These are phyloP conservation scores for Borealophlyctis nickersoniae DNA, from an alignment of 192 early-diverging fungal species.

Conservation along the genomic window DNA sequence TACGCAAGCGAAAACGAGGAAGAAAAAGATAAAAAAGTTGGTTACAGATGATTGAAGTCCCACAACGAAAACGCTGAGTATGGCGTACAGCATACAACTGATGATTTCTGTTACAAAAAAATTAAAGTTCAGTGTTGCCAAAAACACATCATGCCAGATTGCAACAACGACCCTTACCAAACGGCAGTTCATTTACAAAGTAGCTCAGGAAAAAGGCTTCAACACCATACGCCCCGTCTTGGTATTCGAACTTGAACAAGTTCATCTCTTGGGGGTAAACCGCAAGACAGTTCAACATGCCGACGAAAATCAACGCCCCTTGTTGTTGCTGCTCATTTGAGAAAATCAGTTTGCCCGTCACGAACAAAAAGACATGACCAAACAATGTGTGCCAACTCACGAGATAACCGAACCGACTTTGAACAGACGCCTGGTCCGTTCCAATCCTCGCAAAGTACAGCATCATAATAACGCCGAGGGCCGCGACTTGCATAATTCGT, in stretches of 20 bases:
- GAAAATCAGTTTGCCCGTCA: too few relatives aligned
- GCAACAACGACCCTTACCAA: constrained; percentile 9
- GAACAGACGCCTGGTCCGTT: constrained; percentile 30
- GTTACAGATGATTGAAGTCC: constrained; percentile 19
- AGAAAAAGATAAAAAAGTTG: constrained; percentile 31
- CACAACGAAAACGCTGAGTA: constrained; percentile 22
- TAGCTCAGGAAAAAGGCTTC: constrained; percentile 38
- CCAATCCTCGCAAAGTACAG: constrained; percentile 34
- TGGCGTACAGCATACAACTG: constrained; percentile 24
- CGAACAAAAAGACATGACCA: too few relatives aligned
- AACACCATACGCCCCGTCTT: constrained; percentile 38
- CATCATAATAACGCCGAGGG: constrained; percentile 38
- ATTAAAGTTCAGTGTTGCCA: too few relatives aligned
- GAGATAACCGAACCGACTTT: constrained; percentile 34
- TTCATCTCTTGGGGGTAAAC: constrained; percentile 38
- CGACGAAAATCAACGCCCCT: constrained; percentile 40
- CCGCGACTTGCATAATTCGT: constrained; percentile 38
- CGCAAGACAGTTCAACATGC: constrained; percentile 43
- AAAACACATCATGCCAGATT: background rate
- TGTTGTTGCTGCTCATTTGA: constrained; percentile 35
- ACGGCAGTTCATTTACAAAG: constrained; percentile 24
- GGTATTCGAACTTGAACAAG: constrained; percentile 34
- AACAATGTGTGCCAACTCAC: too few relatives aligned
- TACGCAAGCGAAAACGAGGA: constrained; percentile 16
- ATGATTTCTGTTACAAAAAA: constrained; percentile 23